Conservation (phyloP, 169 alveolate species). For the Plasmodium billcollinsi region DNA sequence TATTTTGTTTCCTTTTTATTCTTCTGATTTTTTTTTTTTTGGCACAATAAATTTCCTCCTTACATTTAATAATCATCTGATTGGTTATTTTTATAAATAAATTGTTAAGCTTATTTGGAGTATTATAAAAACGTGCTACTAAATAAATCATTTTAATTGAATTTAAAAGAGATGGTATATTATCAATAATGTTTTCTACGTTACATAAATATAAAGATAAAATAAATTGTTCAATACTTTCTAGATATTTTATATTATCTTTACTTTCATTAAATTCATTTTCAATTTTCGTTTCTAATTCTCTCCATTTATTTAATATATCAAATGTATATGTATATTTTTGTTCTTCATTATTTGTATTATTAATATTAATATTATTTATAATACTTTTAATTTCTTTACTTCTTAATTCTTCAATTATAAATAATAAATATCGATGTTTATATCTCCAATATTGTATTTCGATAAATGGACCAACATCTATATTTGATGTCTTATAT, state of each 20-base stretch:
- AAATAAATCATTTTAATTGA: slow-evolving; percentile 96
- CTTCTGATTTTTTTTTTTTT: slow-evolving; percentile 72
- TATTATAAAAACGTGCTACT: slow-evolving; percentile 97
- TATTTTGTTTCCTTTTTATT: slow-evolving; percentile 7
- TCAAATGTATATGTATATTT: slow-evolving; percentile 77
- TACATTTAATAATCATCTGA: slow-evolving; percentile 94
- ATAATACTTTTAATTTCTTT: slow-evolving; percentile 73
- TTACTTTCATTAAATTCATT: slow-evolving; percentile 97
- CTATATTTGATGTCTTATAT: slow-evolving; percentile 63
- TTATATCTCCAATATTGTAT: slow-evolving; percentile 78
- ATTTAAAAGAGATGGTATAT: slow-evolving; percentile 95
- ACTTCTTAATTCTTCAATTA: slow-evolving; percentile 76
- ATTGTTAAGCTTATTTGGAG: slow-evolving; percentile 96
- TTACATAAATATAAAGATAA: slow-evolving; percentile 96
- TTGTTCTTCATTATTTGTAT: slow-evolving; percentile 67
- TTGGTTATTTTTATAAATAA: slow-evolving; percentile 96
- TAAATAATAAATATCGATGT: slow-evolving; percentile 73
- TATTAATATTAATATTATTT: slow-evolving; percentile 72
- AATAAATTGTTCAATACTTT: slow-evolving; percentile 95
- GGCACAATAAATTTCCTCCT: slow-evolving; percentile 90
- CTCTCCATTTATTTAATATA: slow-evolving; percentile 90
- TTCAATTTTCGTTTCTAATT: slow-evolving; percentile 93
- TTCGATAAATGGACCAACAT: slow-evolving; percentile 74
- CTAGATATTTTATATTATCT: slow-evolving; percentile 96
- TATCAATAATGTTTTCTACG: slow-evolving; percentile 94